A percentile compares a stretch with the other conserved stretches of the same genome.
These are phyloP conservation scores for Lichtheimia ramosa DNA, from an alignment of 371 early-diverging fungal genomes.

Conservation along the genomic window DNA sequence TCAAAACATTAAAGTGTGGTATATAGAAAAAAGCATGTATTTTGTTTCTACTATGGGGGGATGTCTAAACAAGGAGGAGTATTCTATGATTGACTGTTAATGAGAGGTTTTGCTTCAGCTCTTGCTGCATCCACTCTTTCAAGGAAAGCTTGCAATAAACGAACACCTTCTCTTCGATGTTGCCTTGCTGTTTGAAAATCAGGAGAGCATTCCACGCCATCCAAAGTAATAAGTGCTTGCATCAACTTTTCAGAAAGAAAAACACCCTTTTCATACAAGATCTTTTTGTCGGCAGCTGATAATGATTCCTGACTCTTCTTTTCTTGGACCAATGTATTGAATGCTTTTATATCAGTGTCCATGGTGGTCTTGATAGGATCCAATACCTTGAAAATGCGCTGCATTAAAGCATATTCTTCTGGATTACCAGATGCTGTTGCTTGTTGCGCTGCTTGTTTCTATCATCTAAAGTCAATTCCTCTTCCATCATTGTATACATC, in stretches of 20 bases:
- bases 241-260: constrained; percentile 55
- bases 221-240: constrained; percentile 55
- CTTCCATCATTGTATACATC: not conserved
- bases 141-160: constrained; percentile 45
- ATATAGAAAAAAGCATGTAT: no score
- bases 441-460: constrained; percentile 44
- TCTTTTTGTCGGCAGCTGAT: constrained; percentile 25
- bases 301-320: not conserved
- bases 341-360: constrained; percentile 17
- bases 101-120: constrained; percentile 11
- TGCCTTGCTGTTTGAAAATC: constrained; percentile 61
- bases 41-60: no score
- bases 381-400: constrained; percentile 29
- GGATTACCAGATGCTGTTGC: constrained; percentile 56
- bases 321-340: constrained; percentile 14
- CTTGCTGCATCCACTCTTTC: constrained; percentile 52
- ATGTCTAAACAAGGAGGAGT: no score
- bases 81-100: not conserved
- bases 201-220: constrained; percentile 55
- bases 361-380: constrained; percentile 17
- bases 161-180: constrained; percentile 58
- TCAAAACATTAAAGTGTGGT: not conserved
- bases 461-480: not conserved
- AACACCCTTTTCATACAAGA: constrained; percentile 47
- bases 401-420: constrained; percentile 46